Percentiles rank a stretch among this genome's conserved stretches.
Evolutionary conservation across 768 basidiomycete genomes (phyloP).

Genomic region (Cystofilobasidium macerans): DNA sequence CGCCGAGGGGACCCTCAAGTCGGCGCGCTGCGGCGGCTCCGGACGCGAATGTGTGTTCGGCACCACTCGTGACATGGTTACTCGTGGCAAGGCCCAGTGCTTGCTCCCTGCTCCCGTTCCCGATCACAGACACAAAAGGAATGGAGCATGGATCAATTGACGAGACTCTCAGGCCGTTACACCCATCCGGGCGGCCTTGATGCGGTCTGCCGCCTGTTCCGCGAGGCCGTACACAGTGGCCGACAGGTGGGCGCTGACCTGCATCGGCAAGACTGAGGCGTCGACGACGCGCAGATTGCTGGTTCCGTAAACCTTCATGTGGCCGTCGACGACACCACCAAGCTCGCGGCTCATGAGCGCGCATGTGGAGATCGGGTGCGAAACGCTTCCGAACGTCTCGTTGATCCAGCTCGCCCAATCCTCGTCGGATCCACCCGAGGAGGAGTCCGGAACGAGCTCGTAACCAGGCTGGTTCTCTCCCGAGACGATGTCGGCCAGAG

Average conservation of each 20-base stretch:
- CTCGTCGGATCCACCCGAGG: conserved; percentile 42
- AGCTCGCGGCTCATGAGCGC: conserved; percentile 48
- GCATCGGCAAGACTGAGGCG: conserved; percentile 50
- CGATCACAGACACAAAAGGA: too few species aligned
- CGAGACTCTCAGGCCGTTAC: too few species aligned
- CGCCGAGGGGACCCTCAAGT: too few species aligned
- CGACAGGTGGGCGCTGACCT: conserved; percentile 46
- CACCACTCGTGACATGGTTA: too few species aligned
- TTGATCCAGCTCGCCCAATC: conserved; percentile 46
- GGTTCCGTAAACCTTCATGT: conserved; percentile 49
- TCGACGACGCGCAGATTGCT: conserved; percentile 52
- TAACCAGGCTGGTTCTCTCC: conserved; percentile 45
- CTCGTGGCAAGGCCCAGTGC: too few species aligned
- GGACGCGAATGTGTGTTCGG: too few species aligned
- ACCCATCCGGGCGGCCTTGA: too few species aligned
- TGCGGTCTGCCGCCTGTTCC: conserved; percentile 25
- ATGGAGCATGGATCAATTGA: too few species aligned
- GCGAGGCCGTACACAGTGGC: conserved; percentile 32
- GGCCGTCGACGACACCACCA: conserved; percentile 50
- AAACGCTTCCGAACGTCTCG: conserved; percentile 42
- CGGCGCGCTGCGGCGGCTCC: too few species aligned
- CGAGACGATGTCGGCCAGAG: conserved; percentile 41
- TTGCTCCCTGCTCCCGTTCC: too few species aligned
- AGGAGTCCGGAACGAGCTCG: conserved; percentile 41
- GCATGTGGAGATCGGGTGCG: conserved; percentile 51